Evolutionary conservation across 208 protist genomes (phyloP), one percentile per base, ranked within the genome.

Genomic region (Trypanosoma boissoni): DNA sequence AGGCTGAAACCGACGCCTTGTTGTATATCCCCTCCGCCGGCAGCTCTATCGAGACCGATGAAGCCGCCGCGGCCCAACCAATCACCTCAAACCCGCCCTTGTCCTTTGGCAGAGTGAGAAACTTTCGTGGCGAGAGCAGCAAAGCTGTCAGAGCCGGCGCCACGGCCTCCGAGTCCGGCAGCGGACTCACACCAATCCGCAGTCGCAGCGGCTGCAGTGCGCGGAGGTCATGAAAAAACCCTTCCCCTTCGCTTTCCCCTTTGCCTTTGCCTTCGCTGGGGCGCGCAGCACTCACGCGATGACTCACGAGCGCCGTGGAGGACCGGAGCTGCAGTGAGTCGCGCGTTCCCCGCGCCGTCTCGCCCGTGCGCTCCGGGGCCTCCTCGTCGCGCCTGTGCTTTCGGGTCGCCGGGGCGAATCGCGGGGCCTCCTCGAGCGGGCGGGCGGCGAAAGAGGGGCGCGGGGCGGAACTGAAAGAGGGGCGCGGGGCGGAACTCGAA

Each of bases 121-220:
- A 79, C 37, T 73, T 72, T 12, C 54, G 69, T 1, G 44, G 36
- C 9, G 20, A n/a, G 12, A 64, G 39, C 23, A 59, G 50, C 55
- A 61, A 18, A 41, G 62, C 28, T 24, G 55, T 67, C 26, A 37
- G 49, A 8, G 42, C 29, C 7, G 45, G 12, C 10, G 34, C 27
- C 29, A 28, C 39, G 23, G 24, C 21, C 27, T 34, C 24, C n/a
- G n/a, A n/a, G 14, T 46, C 61, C 18, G 76, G 76, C 28, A 81
- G 63, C 23, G 74, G 77, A 24, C 76, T 76, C 0, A 88, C 81
- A 23, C 81, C 81, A 24, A 88, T 58, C 21, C 65, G 69, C 2
- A 88, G 51, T 10, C 64, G 59, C 18, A 86, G 29, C 10, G 73
- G 63, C 24, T 46, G 56, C 66, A 79, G 64, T 23, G 67, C 28